Base-by-base conservation (phyloP, 768 basidiomycete genomes). In the Ephemerocybe angulata region DNA sequence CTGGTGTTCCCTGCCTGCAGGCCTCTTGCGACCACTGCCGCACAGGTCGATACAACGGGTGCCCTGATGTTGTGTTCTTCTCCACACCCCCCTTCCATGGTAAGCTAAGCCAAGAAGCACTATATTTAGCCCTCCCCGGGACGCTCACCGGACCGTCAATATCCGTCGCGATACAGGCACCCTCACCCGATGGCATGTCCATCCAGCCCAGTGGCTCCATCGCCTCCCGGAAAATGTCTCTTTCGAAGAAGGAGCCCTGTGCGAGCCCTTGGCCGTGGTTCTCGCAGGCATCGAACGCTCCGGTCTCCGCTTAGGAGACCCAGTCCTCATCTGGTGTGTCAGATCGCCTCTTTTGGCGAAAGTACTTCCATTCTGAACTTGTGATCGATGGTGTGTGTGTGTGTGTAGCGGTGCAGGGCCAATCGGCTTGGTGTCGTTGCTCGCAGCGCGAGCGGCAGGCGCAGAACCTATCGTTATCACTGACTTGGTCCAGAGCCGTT, bases 391-490 rank as follows among this genome's bases (percentile, higher is more conserved):
- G n/a, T n/a, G n/a, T n/a, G n/a, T n/a, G n/a, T n/a, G n/a, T n/a
- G 27, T 47, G 13, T 49, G 25, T 54, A 85, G 84, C 62, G 85
- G 85, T 53, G 82, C 85, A 22, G 85, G 85, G 17, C 85, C 86
- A 2, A 87, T 87, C 52, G 85, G 85, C 17, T 72, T 87, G 21
- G 71, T 83, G 24, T 74, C 85, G 17, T 72, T 87, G 19, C 74
- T 87, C 28, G 81, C 85, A 48, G 82, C 84, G 6, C 74, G 83
- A 42, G 85, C 86, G 44, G 85, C 85, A 38, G 85, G 85, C 6
- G 86, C 85, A 15, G 84, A 86, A 54, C 85, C 85, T 5, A 79
- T 87, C 56, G 74, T 87, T 47, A 86, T 87, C 35, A 87, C 85
- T 12, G 85, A 87, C 63, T 71, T 87, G 46, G 77, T 86, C 66